These are phyloP conservation scores for Fimicolochytrium jonesii DNA, from an alignment of 192 early-diverging fungal species.

Conservation along the genomic window DNA sequence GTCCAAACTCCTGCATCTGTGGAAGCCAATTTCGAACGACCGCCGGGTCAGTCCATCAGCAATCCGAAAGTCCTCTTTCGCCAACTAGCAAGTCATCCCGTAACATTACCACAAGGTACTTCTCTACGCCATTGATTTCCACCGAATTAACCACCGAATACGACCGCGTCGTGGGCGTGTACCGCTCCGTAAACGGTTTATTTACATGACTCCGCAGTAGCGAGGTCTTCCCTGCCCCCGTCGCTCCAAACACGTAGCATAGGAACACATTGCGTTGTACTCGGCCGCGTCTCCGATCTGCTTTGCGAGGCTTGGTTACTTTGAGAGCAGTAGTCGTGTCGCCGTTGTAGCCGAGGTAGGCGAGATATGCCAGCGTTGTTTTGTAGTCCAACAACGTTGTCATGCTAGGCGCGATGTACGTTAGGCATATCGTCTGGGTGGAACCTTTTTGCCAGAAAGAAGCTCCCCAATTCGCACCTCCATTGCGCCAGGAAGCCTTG, in stretches of 20 bases:
- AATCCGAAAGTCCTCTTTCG: too few relatives aligned
- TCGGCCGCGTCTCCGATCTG: slow-evolving; percentile 75
- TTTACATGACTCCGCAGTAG: slow-evolving; percentile 82
- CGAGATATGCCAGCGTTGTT: slow-evolving; percentile 87
- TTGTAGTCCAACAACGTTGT: slow-evolving; percentile 89
- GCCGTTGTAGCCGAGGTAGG: slow-evolving; percentile 92
- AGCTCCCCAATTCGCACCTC: slow-evolving; percentile 55
- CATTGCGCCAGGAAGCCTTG: slow-evolving; percentile 99
- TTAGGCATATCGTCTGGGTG: background rate
- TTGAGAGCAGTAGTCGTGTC: slow-evolving; percentile 87
- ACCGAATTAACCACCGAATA: slow-evolving; percentile 92
- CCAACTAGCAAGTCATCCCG: too few relatives aligned
- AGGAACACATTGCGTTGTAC: slow-evolving; percentile 87
- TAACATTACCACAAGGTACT: slow-evolving; percentile 90
- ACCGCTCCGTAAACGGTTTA: slow-evolving; percentile 71
- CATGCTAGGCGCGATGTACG: slow-evolving; percentile 62
- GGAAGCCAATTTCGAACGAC: too few relatives aligned
- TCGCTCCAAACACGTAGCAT: slow-evolving; percentile 92
- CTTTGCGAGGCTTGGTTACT: slow-evolving; percentile 63
- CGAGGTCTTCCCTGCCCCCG: slow-evolving; percentile 89
- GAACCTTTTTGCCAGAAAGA: background rate
- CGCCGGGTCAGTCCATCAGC: too few relatives aligned
- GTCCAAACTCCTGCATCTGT: slow-evolving; percentile 89
- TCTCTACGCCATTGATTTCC: slow-evolving; percentile 89
- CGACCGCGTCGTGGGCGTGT: slow-evolving; percentile 65